Percentiles rank a stretch among this genome's conserved stretches.
These are phyloP conservation scores for Candida loeiensis DNA, from an alignment of 805 yeast genomes.

Conservation along the genomic window DNA sequence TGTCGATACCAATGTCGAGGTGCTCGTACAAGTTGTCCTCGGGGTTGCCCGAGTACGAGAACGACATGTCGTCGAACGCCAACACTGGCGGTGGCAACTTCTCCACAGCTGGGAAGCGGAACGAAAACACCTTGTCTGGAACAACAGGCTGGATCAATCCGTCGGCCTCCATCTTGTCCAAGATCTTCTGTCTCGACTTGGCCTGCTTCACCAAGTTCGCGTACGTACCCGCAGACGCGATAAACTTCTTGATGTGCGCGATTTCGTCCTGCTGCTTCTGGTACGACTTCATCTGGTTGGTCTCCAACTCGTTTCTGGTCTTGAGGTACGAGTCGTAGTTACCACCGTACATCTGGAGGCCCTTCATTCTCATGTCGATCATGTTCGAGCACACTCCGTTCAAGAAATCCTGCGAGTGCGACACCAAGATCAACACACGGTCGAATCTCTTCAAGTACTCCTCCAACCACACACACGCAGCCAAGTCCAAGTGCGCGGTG, in stretches of 20 bases:
- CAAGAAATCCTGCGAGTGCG: slow-evolving; percentile 98
- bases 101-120: slow-evolving; percentile 92
- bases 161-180: slow-evolving; percentile 99
- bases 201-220: slow-evolving; percentile 98
- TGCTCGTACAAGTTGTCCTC: slow-evolving; percentile 88
- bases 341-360: slow-evolving; percentile 84
- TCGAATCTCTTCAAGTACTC: slow-evolving; percentile 94
- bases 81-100: slow-evolving; percentile 98
- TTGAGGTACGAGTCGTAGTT: slow-evolving; percentile 95
- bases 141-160: slow-evolving; percentile 92
- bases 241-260: slow-evolving; percentile 95
- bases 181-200: slow-evolving; percentile 97
- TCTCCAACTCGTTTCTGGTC: slow-evolving; percentile 90
- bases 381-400: slow-evolving; percentile 98
- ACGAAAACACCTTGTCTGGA: slow-evolving; percentile 88
- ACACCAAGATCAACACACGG: slow-evolving; percentile 87
- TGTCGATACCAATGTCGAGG: slow-evolving; percentile 96
- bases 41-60: slow-evolving; percentile 77
- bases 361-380: slow-evolving; percentile 93
- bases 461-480: slow-evolving; percentile 99
- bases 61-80: slow-evolving; percentile 92
- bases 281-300: slow-evolving; percentile 97
- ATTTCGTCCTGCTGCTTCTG: slow-evolving; percentile 98
- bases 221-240: slow-evolving; percentile 99
- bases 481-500: slow-evolving; percentile 98